These are phyloP conservation scores for Cladophialophora chaetospira DNA, from an alignment of 2,329 filamentous ascomycete species.

Conservation along the genomic window DNA sequence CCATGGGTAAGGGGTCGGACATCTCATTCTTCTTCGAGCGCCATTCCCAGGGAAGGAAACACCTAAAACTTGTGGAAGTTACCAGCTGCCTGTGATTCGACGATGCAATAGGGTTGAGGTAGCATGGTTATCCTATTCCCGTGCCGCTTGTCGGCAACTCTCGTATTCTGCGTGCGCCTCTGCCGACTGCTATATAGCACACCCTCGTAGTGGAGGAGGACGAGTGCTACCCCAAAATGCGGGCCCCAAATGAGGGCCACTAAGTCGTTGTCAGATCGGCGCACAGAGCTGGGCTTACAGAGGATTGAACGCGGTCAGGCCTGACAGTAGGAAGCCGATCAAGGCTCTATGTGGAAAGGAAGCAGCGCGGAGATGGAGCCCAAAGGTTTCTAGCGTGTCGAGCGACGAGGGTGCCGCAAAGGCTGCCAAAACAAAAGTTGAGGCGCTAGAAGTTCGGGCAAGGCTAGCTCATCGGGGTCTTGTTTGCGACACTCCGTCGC, in stretches of 20 bases:
- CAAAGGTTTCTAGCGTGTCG: neutral
- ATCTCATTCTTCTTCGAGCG: neutral
- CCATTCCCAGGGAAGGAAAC: conserved; percentile 2
- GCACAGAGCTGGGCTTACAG: too few species aligned
- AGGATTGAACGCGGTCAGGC: neutral
- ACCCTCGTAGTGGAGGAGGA: neutral
- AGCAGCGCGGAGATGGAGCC: neutral
- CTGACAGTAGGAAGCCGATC: neutral
- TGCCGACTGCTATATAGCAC: neutral
- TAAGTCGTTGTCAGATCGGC: too few species aligned
- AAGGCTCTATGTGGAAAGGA: neutral
- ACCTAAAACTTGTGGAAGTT: conserved; percentile 14
- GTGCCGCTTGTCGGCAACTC: neutral
- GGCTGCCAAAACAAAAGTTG: neutral
- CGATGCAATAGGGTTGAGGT: conserved; percentile 1
- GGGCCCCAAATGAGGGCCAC: neutral
- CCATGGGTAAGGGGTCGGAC: conserved; percentile 4
- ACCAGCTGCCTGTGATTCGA: neutral
- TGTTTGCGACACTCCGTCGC: neutral
- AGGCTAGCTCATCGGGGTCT: neutral
- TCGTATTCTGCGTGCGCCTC: neutral
- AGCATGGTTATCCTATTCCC: neutral
- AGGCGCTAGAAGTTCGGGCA: neutral
- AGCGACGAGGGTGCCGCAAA: neutral
- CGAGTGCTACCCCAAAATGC: neutral